phyloP scores from a whole-genome alignment of 768 basidiomycete species.

The Porphyrellus cyaneotinctus region DNA sequence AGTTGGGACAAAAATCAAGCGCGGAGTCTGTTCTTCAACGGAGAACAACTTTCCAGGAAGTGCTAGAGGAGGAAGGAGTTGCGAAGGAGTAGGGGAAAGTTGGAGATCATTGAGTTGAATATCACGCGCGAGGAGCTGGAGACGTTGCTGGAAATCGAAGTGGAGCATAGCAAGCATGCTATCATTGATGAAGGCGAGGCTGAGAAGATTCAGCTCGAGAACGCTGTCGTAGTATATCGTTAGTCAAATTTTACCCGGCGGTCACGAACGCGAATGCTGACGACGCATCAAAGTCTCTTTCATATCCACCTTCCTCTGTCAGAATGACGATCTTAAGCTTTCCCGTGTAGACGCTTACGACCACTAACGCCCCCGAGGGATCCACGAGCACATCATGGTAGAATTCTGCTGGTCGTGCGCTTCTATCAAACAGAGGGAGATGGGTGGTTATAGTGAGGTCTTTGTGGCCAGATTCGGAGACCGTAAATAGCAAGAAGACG shows the following conservation, averaged over 20 bases:
- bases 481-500: slow-evolving; percentile 53
- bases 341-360: slow-evolving; percentile 64
- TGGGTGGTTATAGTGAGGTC: slow-evolving; percentile 40
- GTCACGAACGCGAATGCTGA: slow-evolving; percentile 35
- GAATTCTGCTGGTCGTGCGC: slow-evolving; percentile 63
- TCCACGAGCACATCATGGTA: slow-evolving; percentile 67
- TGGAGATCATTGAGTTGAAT: slow-evolving; percentile 41
- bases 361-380: slow-evolving; percentile 53
- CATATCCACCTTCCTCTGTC: slow-evolving; percentile 46
- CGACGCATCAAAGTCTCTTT: slow-evolving; percentile 61
- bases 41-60: slow-evolving; percentile 47
- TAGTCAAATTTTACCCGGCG: background rate
- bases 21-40: slow-evolving; percentile 37
- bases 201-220: slow-evolving; percentile 64
- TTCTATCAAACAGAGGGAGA: slow-evolving; percentile 53
- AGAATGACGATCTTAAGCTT: slow-evolving; percentile 64
- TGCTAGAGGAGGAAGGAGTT: slow-evolving; percentile 47
- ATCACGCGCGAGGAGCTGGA: slow-evolving; percentile 63
- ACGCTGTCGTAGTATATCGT: slow-evolving; percentile 38
- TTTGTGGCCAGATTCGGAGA: slow-evolving; percentile 30
- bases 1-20: slow-evolving; percentile 36
- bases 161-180: slow-evolving; percentile 62
- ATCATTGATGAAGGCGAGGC: slow-evolving; percentile 58
- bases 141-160: slow-evolving; percentile 54
- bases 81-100: slow-evolving; percentile 47